Conservation (phyloP, 371 early-diverging fungal species). For the Nosema muscidifuracis region DNA sequence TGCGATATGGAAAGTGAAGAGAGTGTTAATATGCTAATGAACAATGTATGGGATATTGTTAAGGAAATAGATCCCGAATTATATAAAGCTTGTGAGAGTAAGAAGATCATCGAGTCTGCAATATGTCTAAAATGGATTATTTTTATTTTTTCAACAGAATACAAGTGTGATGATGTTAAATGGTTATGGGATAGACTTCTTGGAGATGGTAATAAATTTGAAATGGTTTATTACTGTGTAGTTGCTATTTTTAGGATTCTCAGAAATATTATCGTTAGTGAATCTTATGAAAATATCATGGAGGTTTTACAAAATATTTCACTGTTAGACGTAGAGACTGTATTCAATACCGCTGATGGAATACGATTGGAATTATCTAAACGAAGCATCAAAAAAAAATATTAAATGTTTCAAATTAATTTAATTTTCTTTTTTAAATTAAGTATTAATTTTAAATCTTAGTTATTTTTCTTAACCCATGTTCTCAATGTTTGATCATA, state of each 20-base stretch:
- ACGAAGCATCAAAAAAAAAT: too few relatives aligned
- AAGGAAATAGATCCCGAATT: constrained; percentile 44
- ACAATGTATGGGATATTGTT: constrained; percentile 47
- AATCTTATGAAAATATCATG: constrained; percentile 51
- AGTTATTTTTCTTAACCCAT: too few relatives aligned
- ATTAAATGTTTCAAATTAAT: too few relatives aligned
- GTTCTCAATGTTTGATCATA: too few relatives aligned
- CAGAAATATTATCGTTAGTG: constrained; percentile 43
- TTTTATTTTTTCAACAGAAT: constrained; percentile 56
- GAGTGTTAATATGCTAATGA: constrained; percentile 46
- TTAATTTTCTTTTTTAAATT: too few relatives aligned
- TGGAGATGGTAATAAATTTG: constrained; percentile 53
- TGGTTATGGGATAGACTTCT: constrained; percentile 63
- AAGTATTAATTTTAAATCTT: too few relatives aligned
- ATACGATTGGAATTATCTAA: too few relatives aligned
- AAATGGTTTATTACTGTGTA: constrained; percentile 55
- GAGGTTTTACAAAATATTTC: constrained; percentile 40
- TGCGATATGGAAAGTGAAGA: constrained; percentile 45
- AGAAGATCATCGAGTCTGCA: constrained; percentile 29
- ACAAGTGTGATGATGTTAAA: constrained; percentile 48
- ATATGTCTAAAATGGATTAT: constrained; percentile 62
- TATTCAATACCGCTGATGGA: constrained; percentile 52
- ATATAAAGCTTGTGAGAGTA: constrained; percentile 39
- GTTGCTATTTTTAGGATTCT: constrained; percentile 51
- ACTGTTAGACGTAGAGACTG: constrained; percentile 24